A percentile compares a stretch with the other conserved stretches of the same genome.
Evolutionary conservation across 441 rosid genomes (phyloP).

Genomic region (Pelargonium citronellum): DNA sequence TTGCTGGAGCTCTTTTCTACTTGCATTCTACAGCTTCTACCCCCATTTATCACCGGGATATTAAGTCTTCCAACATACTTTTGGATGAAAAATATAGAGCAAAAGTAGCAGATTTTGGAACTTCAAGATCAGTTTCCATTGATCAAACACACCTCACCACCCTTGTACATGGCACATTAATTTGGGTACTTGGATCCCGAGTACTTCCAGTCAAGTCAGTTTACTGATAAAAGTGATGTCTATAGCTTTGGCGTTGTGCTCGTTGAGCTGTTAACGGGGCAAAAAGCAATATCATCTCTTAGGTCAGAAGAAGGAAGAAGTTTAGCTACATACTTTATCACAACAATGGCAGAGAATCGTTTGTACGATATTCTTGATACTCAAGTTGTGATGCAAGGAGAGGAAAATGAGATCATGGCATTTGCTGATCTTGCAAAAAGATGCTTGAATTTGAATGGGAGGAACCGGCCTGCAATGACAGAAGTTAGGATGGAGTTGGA

Average conservation of each 20-base stretch:
- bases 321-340: background rate
- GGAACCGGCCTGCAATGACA: conserved; percentile 10
- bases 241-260: background rate
- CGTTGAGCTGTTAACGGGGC: background rate
- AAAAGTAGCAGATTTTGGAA: background rate
- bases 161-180: background rate
- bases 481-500: conserved; percentile 7
- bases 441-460: conserved; percentile 4
- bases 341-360: background rate
- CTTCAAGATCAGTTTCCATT: background rate
- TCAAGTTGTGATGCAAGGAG: background rate
- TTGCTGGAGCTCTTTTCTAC: background rate
- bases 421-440: conserved; percentile 1
- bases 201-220: background rate
- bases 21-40: background rate
- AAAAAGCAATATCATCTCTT: background rate
- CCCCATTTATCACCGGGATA: background rate
- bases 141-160: background rate
- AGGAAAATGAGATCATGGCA: background rate
- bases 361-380: background rate
- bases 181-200: background rate
- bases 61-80: background rate
- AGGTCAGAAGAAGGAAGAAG: background rate
- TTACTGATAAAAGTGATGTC: background rate
- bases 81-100: background rate